phyloP scores from a whole-genome alignment of 768 basidiomycete genomes.

The Boletus barrowsii region DNA sequence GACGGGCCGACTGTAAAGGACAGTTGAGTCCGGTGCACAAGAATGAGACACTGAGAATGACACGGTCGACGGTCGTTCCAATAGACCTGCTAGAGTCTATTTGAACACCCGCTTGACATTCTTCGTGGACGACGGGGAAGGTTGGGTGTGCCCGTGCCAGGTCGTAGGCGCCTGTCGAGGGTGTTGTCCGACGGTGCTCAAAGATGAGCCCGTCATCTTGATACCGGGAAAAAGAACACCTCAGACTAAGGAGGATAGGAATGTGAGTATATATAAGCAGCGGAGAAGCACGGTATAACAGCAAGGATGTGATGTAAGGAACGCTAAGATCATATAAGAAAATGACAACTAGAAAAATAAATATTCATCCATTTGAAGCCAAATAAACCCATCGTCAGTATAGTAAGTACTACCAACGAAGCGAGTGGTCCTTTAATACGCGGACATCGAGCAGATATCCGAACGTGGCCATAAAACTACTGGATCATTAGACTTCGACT shows the following conservation, averaged over 20 bases:
- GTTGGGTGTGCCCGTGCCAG: constrained; percentile 14
- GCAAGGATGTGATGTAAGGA: background rate
- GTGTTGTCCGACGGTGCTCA: constrained; percentile 6
- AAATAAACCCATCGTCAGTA: background rate
- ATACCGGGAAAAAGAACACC: background rate
- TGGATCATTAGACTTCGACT: constrained; percentile 4
- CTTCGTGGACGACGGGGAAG: constrained; percentile 7
- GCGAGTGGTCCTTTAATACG: background rate
- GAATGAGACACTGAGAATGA: too few species aligned
- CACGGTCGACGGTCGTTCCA: too few species aligned
- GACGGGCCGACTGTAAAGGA: too few species aligned
- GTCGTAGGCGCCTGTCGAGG: constrained; percentile 1
- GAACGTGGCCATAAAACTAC: background rate
- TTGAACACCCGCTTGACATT: constrained; percentile 12
- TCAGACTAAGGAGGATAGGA: background rate
- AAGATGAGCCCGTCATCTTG: constrained; percentile 10
- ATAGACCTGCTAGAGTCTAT: too few species aligned
- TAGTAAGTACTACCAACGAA: background rate
- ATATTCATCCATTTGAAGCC: background rate
- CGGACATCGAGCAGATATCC: background rate
- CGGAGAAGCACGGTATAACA: background rate
- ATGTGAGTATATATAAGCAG: background rate
- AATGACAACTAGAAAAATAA: background rate
- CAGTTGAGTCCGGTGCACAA: too few species aligned
- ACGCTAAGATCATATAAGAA: background rate